Percentiles rank a stretch among this genome's conserved stretches.
Evolutionary conservation across 2,329 filamentous ascomycete species (phyloP).

Genomic region (Zymoseptoria ardabiliae): DNA sequence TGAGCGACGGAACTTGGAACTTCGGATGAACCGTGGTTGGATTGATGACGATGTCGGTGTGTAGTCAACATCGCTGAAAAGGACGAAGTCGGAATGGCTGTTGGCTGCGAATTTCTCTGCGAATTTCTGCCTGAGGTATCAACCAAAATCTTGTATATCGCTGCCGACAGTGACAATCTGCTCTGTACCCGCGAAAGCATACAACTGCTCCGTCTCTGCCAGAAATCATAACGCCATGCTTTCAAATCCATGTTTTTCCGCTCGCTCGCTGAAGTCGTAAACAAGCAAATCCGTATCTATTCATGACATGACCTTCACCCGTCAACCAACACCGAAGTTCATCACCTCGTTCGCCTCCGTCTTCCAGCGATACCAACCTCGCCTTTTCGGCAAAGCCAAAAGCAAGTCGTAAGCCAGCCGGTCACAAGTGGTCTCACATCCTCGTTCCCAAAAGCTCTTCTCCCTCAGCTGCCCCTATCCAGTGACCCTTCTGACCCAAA

Average conservation of each 20-base stretch:
- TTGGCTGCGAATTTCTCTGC: too few relatives aligned
- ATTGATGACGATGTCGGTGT: too few relatives aligned
- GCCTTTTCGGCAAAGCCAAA: background rate
- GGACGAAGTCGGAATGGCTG: too few relatives aligned
- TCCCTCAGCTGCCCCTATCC: conserved; percentile 36
- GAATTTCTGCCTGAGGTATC: background rate
- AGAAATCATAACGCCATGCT: background rate
- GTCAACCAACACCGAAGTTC: background rate
- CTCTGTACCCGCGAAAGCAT: background rate
- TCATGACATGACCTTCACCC: background rate
- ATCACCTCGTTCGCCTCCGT: background rate
- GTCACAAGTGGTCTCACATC: background rate
- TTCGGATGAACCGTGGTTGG: background rate
- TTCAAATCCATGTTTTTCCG: too few relatives aligned
- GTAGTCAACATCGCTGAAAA: too few relatives aligned
- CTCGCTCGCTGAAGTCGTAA: background rate
- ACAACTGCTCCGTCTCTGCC: background rate
- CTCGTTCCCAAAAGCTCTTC: background rate
- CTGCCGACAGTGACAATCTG: background rate
- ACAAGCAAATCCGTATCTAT: background rate
- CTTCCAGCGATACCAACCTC: background rate
- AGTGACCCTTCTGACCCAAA: conserved; percentile 76
- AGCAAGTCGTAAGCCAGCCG: background rate
- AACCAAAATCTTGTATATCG: background rate
- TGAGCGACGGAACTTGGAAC: background rate